These are phyloP conservation scores for Plantago elongata DNA, from an alignment of 257 asterid species.

Conservation along the genomic window DNA sequence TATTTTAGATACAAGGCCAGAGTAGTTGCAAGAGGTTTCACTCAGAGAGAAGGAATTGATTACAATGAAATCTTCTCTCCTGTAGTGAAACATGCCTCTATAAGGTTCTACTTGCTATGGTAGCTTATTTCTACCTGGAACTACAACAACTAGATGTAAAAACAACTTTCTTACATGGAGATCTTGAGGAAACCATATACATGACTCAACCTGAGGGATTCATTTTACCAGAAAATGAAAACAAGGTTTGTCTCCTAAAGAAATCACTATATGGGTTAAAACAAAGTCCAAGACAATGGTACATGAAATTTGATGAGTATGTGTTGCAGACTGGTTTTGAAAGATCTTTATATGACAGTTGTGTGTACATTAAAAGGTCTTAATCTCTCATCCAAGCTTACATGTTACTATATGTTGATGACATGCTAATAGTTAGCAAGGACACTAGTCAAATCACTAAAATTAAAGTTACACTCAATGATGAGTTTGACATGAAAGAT, in stretches of 20 bases:
- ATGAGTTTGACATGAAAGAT: no score
- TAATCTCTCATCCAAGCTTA: not conserved
- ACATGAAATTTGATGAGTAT: not conserved
- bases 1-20: not conserved
- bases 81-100: not conserved
- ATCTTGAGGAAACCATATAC: not conserved
- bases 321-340: not conserved
- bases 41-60: constrained; percentile 4
- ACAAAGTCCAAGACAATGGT: not conserved
- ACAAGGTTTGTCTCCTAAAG: not conserved
- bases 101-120: not conserved
- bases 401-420: not conserved
- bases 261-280: not conserved
- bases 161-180: not conserved
- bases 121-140: not conserved
- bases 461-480: no score
- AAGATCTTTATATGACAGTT: not conserved
- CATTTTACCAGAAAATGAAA: not conserved
- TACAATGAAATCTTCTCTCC: constrained; percentile 7
- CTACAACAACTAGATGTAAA: constrained; percentile 1
- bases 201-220: not conserved
- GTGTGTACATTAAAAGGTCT: not conserved
- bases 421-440: not conserved
- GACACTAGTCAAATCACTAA: no score
- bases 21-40: not conserved